Evolutionary conservation across 2,329 filamentous ascomycete species (phyloP).

Genomic region (Hypoxylon sp.): DNA sequence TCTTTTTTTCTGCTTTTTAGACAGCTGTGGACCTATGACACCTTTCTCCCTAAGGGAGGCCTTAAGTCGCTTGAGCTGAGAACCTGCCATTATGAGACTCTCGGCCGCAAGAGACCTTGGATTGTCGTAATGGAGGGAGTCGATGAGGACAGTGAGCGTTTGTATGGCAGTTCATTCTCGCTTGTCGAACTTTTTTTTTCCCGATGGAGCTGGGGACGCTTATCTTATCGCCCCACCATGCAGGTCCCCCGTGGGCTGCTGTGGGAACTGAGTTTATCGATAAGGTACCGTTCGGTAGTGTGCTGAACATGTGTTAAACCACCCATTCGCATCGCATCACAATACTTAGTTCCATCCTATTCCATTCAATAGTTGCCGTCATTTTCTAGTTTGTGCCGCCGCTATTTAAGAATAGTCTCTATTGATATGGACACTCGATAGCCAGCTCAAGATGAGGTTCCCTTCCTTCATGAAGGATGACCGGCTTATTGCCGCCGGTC

Average conservation of each 20-base stretch:
- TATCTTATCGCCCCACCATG: slow-evolving; percentile 46
- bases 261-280: slow-evolving; percentile 17
- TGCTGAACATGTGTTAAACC: slow-evolving; percentile 4
- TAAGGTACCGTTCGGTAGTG: slow-evolving; percentile 1
- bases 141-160: background rate
- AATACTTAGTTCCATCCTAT: background rate
- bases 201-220: slow-evolving; percentile 17
- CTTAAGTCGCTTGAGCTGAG: slow-evolving; percentile 96
- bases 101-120: background rate
- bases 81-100: slow-evolving; percentile 81
- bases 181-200: slow-evolving; percentile 31
- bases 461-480: slow-evolving; percentile 63
- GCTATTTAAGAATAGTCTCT: background rate
- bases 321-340: slow-evolving; percentile 3
- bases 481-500: slow-evolving; percentile 66
- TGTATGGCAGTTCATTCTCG: slow-evolving; percentile 10
- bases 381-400: background rate
- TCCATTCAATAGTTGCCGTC: background rate
- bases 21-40: slow-evolving; percentile 90
- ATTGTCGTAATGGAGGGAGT: slow-evolving; percentile 17
- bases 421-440: slow-evolving; percentile 36
- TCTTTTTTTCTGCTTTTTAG: slow-evolving; percentile 92
- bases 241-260: background rate
- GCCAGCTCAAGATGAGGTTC: slow-evolving; percentile 58
- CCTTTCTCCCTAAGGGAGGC: slow-evolving; percentile 90